Evolutionary conservation across 1,284 basidiomycete species (phyloP).

Genomic region (Rugosomyces carneus): DNA sequence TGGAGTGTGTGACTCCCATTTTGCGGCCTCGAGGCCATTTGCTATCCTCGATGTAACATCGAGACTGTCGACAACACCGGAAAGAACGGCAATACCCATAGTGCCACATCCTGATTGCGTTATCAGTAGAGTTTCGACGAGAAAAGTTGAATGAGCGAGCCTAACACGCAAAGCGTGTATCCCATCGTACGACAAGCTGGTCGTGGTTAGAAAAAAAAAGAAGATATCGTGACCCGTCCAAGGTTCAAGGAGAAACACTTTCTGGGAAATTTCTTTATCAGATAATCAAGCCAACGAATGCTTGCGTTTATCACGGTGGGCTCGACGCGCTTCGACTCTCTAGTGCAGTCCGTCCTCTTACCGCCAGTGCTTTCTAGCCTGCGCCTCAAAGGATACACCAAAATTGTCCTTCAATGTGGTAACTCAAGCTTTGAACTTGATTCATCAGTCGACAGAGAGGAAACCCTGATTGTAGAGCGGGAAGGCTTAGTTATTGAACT

Average conservation of each 20-base stretch:
- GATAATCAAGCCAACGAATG: constrained; percentile 26
- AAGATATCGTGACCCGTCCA: constrained; percentile 13
- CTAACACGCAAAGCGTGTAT: constrained; percentile 58
- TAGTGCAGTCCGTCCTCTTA: constrained; percentile 63
- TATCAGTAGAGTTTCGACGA: constrained; percentile 6
- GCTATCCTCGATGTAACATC: constrained; percentile 38
- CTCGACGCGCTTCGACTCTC: constrained; percentile 79
- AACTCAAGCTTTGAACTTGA: constrained; percentile 36
- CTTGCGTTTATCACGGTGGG: constrained; percentile 83
- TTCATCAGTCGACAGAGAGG: constrained; percentile 21
- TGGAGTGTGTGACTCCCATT: constrained; percentile 81
- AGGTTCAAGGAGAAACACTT: constrained; percentile 4
- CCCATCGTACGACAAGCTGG: constrained; percentile 35
- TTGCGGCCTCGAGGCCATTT: constrained; percentile 24
- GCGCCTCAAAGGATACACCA: constrained; percentile 44
- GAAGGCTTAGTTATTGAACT: constrained; percentile 54
- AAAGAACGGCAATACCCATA: constrained; percentile 96
- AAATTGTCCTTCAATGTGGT: constrained; percentile 74
- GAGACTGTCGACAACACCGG: constrained; percentile 79
- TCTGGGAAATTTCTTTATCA: no score
- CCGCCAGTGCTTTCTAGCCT: constrained; percentile 51
- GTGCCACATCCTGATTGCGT: constrained; percentile 83
- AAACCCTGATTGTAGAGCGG: constrained; percentile 25
- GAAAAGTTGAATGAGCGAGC: constrained; percentile 26
- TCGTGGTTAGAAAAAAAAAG: constrained; percentile 6